phyloP scores from a whole-genome alignment of 176 grass and related monocot genomes.

The Melocanna baccifera region DNA sequence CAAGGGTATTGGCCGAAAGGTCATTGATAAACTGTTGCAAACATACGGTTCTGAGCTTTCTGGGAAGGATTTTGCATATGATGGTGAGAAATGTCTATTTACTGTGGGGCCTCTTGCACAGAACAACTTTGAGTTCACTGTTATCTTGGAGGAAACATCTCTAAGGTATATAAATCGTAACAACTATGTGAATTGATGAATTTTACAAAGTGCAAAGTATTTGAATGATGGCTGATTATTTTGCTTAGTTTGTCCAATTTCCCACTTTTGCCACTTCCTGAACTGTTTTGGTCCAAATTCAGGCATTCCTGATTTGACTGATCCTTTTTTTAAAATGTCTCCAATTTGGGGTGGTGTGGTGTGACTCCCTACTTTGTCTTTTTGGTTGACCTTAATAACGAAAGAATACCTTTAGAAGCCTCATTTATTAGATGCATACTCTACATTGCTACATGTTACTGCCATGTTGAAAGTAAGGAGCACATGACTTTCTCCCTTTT shows the following conservation, averaged over 20 bases:
- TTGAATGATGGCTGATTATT: neutral
- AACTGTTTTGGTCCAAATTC: neutral
- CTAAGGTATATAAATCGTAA: constrained; percentile 39
- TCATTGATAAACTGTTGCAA: constrained; percentile 73
- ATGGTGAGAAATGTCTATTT: constrained; percentile 89
- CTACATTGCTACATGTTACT: neutral
- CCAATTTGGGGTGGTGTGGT: neutral
- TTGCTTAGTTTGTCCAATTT: neutral
- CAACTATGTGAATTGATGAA: neutral
- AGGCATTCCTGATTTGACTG: neutral
- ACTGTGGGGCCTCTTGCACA: constrained; percentile 78
- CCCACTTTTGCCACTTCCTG: neutral
- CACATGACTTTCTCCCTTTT: neutral
- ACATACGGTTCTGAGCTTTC: constrained; percentile 77
- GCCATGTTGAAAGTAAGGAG: neutral
- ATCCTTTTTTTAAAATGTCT: neutral
- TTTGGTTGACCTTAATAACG: neutral
- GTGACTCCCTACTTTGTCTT: neutral
- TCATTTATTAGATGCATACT: constrained; percentile 6
- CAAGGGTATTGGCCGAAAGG: constrained; percentile 64
- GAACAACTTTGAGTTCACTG: constrained; percentile 75
- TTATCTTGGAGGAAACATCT: constrained; percentile 79
- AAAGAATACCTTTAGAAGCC: neutral
- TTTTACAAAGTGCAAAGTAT: constrained; percentile 14
- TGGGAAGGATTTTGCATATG: constrained; percentile 82